These are phyloP conservation scores for Cladosporium sphaerospermum DNA, from an alignment of 2,329 filamentous ascomycete genomes.

Conservation along the genomic window DNA sequence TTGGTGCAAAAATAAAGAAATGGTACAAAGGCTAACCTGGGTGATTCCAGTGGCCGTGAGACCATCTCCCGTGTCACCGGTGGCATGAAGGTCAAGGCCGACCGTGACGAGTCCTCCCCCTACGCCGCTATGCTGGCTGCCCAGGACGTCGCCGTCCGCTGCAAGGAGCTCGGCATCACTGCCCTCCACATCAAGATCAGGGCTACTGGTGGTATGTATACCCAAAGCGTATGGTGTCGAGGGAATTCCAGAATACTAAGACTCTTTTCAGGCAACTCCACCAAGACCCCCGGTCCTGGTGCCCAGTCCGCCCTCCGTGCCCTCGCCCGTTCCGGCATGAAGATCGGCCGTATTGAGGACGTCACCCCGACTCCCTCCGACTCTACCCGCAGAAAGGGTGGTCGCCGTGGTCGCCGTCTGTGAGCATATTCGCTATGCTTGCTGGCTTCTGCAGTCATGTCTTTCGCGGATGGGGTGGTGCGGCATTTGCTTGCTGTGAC, in stretches of 20 bases:
- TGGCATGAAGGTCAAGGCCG: slow-evolving; percentile 99
- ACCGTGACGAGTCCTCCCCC: slow-evolving; percentile 98
- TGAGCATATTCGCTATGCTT: slow-evolving; percentile 14
- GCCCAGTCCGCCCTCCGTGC: slow-evolving; percentile 98
- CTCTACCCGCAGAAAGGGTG: slow-evolving; percentile 99
- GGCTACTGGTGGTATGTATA: slow-evolving; percentile 81
- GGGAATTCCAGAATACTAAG: slow-evolving; percentile 3
- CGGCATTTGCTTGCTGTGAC: slow-evolving; percentile 29
- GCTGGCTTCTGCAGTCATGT: slow-evolving; percentile 11
- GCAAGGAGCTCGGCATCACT: slow-evolving; percentile 80
- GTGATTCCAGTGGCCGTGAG: slow-evolving; percentile 89
- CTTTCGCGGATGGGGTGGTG: slow-evolving; percentile 15
- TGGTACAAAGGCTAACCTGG: slow-evolving; percentile 56
- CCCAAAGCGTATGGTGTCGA: not conserved
- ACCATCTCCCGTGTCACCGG: slow-evolving; percentile 99
- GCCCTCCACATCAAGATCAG: slow-evolving; percentile 99
- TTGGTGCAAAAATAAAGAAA: slow-evolving; percentile 19
- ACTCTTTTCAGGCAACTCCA: slow-evolving; percentile 72
- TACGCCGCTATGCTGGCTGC: slow-evolving; percentile 99
- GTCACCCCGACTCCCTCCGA: slow-evolving; percentile 98
- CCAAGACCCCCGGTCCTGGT: slow-evolving; percentile 99
- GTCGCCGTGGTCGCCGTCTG: slow-evolving; percentile 99
- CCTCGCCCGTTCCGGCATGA: slow-evolving; percentile 98
- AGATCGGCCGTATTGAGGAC: slow-evolving; percentile 99
- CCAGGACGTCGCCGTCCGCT: slow-evolving; percentile 82